These are phyloP conservation scores for Rickenella mellea DNA, from an alignment of 768 basidiomycete genomes.

Conservation along the genomic window DNA sequence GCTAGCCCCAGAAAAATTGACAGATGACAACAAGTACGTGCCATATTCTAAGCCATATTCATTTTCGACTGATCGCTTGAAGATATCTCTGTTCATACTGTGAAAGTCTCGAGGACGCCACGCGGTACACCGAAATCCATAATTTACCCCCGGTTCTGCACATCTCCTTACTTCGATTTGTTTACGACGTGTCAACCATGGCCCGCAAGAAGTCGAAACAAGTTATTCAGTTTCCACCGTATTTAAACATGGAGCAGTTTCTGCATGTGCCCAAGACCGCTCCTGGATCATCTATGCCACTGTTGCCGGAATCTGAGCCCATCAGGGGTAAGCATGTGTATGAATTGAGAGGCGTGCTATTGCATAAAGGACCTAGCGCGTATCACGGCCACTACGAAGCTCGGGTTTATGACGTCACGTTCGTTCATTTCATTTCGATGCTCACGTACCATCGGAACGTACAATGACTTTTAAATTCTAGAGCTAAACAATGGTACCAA, in stretches of 20 bases:
- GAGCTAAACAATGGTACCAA: conserved; percentile 72
- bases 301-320: conserved; percentile 14
- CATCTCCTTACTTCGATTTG: conserved; percentile 89
- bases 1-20: conserved; percentile 61
- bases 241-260: conserved; percentile 65
- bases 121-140: conserved; percentile 61
- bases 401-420: conserved; percentile 70
- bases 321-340: too few relatives aligned
- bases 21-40: conserved; percentile 76
- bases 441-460: conserved; percentile 4
- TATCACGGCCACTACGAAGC: conserved; percentile 88
- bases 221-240: conserved; percentile 64
- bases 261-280: conserved; percentile 24
- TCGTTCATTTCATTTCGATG: conserved; percentile 15
- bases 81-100: conserved; percentile 82
- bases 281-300: background rate
- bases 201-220: conserved; percentile 85
- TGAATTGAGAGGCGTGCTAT: conserved; percentile 73
- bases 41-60: background rate
- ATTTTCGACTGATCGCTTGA: conserved; percentile 1
- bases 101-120: conserved; percentile 64
- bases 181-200: conserved; percentile 70
- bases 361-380: conserved; percentile 89
- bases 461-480: conserved; percentile 17
- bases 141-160: conserved; percentile 82